Conservation (phyloP, 345 rosid species). For the Firmiana major region DNA sequence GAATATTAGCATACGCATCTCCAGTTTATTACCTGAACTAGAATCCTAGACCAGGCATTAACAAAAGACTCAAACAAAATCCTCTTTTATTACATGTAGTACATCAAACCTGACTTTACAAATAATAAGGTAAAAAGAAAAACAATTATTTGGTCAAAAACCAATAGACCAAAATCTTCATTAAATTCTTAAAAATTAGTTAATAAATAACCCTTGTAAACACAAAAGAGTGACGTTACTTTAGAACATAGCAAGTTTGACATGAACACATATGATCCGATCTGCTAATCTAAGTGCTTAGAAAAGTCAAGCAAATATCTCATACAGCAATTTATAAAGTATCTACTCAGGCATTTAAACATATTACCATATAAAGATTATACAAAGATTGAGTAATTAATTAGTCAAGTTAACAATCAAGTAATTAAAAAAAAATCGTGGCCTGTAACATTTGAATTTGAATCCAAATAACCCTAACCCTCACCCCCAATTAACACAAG, state of each 20-base stretch:
- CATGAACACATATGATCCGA: background rate
- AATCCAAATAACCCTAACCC: too few species aligned
- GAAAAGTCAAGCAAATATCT: background rate
- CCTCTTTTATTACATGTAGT: background rate
- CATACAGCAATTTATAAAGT: background rate
- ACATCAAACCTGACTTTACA: background rate
- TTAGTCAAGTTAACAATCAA: too few species aligned
- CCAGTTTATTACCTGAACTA: background rate
- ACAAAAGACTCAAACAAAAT: background rate
- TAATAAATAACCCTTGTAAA: background rate
- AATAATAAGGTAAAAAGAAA: background rate
- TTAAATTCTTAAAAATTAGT: background rate
- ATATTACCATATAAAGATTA: background rate
- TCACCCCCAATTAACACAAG: too few species aligned
- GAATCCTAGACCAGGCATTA: background rate
- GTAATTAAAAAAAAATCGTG: too few species aligned
- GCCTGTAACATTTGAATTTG: too few species aligned
- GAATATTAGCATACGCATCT: background rate
- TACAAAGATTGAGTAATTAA: background rate
- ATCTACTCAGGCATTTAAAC: background rate
- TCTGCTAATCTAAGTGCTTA: background rate
- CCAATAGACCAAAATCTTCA: background rate
- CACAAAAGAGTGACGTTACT: background rate
- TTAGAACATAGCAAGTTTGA: background rate
- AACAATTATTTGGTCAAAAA: background rate